phyloP scores from a whole-genome alignment of 75 land plant species.

The Picea glauca region DNA sequence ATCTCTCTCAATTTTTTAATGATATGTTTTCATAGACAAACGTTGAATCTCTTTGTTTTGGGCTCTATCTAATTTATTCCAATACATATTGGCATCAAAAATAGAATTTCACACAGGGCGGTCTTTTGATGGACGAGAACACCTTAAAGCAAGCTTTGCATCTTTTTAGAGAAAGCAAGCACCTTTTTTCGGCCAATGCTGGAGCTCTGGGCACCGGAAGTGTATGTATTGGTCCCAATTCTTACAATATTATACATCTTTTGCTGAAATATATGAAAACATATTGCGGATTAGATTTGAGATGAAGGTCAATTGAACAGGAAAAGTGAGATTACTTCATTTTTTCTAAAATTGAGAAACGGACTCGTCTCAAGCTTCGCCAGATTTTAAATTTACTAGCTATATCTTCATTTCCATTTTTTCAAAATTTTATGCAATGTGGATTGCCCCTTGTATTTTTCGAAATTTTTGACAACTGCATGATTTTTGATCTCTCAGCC shows the following conservation, averaged over 20 bases:
- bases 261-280: too few species aligned
- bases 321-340: too few species aligned
- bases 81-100: constrained; percentile 6
- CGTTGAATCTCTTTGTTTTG: too few species aligned
- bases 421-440: not conserved
- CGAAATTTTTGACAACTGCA: not conserved
- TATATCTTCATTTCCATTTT: not conserved
- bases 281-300: too few species aligned
- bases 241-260: too few species aligned
- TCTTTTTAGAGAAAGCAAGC: constrained; percentile 51
- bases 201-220: constrained; percentile 55
- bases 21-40: too few species aligned
- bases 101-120: constrained; percentile 22
- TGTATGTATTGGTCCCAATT: constrained; percentile 23
- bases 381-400: not conserved
- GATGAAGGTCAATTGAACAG: too few species aligned
- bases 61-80: too few species aligned
- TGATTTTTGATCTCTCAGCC: constrained; percentile 32
- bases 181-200: constrained; percentile 37
- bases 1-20: too few species aligned
- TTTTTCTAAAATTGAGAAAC: not conserved
- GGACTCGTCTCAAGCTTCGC: not conserved
- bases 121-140: constrained; percentile 43
- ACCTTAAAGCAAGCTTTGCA: constrained; percentile 30
- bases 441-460: not conserved